phyloP scores from a whole-genome alignment of 371 early-diverging fungal species.

The Phascolomyces articulosus region DNA sequence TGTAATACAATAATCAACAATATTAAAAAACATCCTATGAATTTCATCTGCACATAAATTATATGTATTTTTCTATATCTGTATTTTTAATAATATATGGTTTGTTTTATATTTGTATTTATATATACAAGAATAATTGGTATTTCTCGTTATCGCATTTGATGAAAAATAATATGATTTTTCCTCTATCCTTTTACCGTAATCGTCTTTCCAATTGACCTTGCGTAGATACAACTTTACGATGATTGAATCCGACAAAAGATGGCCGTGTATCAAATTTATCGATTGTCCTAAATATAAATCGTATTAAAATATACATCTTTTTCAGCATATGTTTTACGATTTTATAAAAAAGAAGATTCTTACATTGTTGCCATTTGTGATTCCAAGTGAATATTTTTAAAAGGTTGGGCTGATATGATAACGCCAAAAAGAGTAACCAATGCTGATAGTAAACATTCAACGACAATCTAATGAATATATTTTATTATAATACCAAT shows the following conservation, averaged over 20 bases:
- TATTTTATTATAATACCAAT: too few species aligned
- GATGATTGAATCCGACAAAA: slow-evolving; percentile 67
- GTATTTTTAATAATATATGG: too few species aligned
- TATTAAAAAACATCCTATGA: too few species aligned
- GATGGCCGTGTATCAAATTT: slow-evolving; percentile 67
- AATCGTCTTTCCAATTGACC: slow-evolving; percentile 32
- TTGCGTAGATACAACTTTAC: slow-evolving; percentile 40
- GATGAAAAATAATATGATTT: too few species aligned
- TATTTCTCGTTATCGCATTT: too few species aligned
- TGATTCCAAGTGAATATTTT: slow-evolving; percentile 61
- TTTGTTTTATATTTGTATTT: too few species aligned
- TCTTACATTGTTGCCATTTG: slow-evolving; percentile 69
- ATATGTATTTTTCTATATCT: too few species aligned
- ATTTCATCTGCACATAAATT: too few species aligned
- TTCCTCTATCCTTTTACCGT: too few species aligned
- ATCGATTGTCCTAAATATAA: slow-evolving; percentile 58
- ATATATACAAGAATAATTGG: too few species aligned
- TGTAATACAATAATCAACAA: too few species aligned
- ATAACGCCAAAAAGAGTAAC: slow-evolving; percentile 43
- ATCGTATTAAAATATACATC: too few species aligned
- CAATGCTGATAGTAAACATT: slow-evolving; percentile 43
- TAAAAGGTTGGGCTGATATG: slow-evolving; percentile 60
- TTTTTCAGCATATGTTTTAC: neutral
- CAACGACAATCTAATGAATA: slow-evolving; percentile 33
- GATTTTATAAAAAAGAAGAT: neutral